These are phyloP conservation scores for Fusarium zealandicum DNA, from an alignment of 2,329 filamentous ascomycete species.

Conservation along the genomic window DNA sequence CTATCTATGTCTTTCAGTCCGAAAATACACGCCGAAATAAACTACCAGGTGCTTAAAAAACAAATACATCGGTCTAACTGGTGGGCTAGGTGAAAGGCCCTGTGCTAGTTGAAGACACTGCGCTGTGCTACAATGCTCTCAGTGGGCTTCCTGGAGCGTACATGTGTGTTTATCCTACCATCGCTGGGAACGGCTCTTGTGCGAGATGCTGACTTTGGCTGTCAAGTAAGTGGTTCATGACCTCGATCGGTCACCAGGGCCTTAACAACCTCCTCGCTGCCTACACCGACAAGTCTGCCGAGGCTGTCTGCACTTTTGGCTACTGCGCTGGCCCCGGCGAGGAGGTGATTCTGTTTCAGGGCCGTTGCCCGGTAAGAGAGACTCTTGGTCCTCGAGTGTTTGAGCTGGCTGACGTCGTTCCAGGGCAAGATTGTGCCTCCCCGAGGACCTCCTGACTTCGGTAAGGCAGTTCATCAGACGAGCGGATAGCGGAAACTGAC, in stretches of 20 bases:
- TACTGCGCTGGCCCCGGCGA: conserved; percentile 86
- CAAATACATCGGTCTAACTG: conserved; percentile 3
- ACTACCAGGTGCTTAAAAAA: conserved; percentile 2
- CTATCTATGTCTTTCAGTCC: not conserved
- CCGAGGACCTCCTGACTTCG: conserved; percentile 81
- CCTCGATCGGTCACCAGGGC: conserved; percentile 80
- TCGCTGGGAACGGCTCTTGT: not conserved
- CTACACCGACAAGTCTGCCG: conserved; percentile 88
- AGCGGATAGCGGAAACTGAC: conserved; percentile 17
- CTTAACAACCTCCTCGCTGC: conserved; percentile 89
- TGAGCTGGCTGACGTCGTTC: not conserved
- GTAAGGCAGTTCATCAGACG: conserved; percentile 56
- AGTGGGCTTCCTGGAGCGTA: conserved; percentile 94
- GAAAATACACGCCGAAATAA: no score
- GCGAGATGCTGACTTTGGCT: not conserved
- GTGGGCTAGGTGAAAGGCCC: conserved; percentile 75
- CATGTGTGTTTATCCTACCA: conserved; percentile 69
- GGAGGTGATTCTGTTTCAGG: conserved; percentile 89
- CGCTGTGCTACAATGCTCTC: conserved; percentile 89
- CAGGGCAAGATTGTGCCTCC: conserved; percentile 82
- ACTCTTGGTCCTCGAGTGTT: not conserved
- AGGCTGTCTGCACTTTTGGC: conserved; percentile 95
- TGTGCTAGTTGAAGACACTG: conserved; percentile 94
- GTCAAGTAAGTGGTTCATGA: conserved; percentile 92
- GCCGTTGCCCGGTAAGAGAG: conserved; percentile 75